These are phyloP conservation scores for Neospermospora avenae DNA, from an alignment of 2,329 filamentous ascomycete species.

Conservation along the genomic window DNA sequence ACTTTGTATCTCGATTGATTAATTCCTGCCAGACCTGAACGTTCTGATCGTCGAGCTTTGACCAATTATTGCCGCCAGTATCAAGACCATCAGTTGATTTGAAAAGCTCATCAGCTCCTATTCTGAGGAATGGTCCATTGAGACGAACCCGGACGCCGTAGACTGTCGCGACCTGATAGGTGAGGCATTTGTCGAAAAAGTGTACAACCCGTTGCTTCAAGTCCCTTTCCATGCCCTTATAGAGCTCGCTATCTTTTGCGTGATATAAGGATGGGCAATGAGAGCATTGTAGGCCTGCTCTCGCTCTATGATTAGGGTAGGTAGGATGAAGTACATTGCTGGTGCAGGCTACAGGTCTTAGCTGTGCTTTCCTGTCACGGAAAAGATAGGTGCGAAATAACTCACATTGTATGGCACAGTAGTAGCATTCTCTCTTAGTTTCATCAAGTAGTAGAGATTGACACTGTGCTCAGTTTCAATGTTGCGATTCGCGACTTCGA, in stretches of 20 bases:
- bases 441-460: not conserved
- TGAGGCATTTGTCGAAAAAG: conserved; percentile 15
- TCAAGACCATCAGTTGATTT: not conserved
- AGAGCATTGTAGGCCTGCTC: not conserved
- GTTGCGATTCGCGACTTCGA: not conserved
- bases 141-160: not conserved
- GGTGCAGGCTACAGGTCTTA: not conserved
- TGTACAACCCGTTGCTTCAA: conserved; percentile 11
- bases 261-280: not conserved
- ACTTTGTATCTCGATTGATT: not conserved
- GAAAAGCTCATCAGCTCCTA: conserved; percentile 6
- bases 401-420: not conserved
- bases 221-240: not conserved
- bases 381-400: not conserved
- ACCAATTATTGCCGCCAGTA: not conserved
- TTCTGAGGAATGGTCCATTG: not conserved
- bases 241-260: not conserved
- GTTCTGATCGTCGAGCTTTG: not conserved
- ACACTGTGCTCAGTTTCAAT: not conserved
- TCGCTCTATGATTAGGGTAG: not conserved
- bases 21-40: not conserved
- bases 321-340: not conserved
- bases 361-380: not conserved
- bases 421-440: not conserved
- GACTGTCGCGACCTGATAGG: conserved; percentile 6